These are phyloP conservation scores for Physaria fendleri DNA, from an alignment of 345 rosid species.

Conservation along the genomic window DNA sequence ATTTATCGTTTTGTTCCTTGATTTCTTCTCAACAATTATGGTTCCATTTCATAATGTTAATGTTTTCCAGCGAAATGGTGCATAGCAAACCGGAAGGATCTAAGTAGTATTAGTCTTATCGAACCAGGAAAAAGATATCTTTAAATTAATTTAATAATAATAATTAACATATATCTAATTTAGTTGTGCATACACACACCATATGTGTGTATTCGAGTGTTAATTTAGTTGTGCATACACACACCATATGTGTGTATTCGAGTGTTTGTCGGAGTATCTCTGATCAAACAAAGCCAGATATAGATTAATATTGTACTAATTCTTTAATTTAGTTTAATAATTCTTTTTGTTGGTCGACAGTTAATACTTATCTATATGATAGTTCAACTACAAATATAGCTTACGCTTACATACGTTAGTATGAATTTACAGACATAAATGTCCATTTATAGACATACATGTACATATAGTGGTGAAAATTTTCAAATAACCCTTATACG, in stretches of 20 bases:
- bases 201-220: constrained; percentile 28
- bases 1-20: constrained; percentile 30
- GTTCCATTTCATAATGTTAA: constrained; percentile 20
- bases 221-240: constrained; percentile 28
- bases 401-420: constrained; percentile 1
- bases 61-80: constrained; percentile 24
- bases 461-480: no score
- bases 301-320: constrained; percentile 10
- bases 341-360: constrained; percentile 1
- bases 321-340: background rate
- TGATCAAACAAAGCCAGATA: constrained; percentile 32
- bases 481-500: no score
- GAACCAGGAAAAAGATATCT: background rate
- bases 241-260: constrained; percentile 21
- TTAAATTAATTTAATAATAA: background rate
- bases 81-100: constrained; percentile 10
- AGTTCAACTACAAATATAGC: background rate
- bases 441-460: no score
- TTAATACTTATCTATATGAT: background rate
- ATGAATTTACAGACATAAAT: background rate
- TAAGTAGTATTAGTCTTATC: background rate
- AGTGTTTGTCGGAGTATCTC: constrained; percentile 33
- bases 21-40: constrained; percentile 36
- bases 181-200: constrained; percentile 26
- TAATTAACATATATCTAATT: no score